Percentiles rank a stretch among this genome's conserved stretches.
Conservation (phyloP, 495 filamentous ascomycete genomes). For the Pyrenopolyporus hunteri region DNA sequence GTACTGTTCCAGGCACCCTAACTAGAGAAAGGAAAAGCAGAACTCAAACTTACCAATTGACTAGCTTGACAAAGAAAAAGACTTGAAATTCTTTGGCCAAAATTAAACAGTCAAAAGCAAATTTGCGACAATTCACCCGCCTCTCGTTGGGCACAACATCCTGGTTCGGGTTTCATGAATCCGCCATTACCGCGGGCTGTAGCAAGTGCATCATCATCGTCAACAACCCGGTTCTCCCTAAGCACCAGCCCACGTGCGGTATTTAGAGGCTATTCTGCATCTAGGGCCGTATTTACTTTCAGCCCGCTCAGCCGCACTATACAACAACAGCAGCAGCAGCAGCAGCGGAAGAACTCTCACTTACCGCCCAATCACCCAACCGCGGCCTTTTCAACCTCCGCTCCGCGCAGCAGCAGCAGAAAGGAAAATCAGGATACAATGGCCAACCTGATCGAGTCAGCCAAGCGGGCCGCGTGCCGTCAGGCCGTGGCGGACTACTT, state of each 20-base stretch:
- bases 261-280: conserved; percentile 29
- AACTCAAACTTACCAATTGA: too few relatives aligned
- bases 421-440: conserved; percentile 14
- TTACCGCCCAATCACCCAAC: conserved; percentile 7
- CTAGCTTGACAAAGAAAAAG: too few relatives aligned
- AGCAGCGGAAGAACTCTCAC: background rate
- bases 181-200: conserved; percentile 14
- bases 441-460: conserved; percentile 66
- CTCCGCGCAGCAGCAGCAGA: background rate
- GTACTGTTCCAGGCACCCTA: too few relatives aligned
- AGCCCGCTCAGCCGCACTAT: background rate
- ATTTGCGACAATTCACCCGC: background rate
- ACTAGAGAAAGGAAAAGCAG: background rate
- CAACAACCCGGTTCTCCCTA: conserved; percentile 1
- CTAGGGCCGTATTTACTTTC: background rate
- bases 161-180: conserved; percentile 35
- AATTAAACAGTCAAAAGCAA: too few relatives aligned
- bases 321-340: too few relatives aligned
- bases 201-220: conserved; percentile 26
- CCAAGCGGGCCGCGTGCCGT: conserved; percentile 83
- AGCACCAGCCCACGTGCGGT: conserved; percentile 31
- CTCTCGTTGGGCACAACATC: too few relatives aligned
- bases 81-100: too few relatives aligned
- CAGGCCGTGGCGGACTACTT: conserved; percentile 88
- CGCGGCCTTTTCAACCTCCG: conserved; percentile 6